Evolutionary conservation across 2,329 filamentous ascomycete genomes (phyloP).

Genomic region (Fusarium sp.): DNA sequence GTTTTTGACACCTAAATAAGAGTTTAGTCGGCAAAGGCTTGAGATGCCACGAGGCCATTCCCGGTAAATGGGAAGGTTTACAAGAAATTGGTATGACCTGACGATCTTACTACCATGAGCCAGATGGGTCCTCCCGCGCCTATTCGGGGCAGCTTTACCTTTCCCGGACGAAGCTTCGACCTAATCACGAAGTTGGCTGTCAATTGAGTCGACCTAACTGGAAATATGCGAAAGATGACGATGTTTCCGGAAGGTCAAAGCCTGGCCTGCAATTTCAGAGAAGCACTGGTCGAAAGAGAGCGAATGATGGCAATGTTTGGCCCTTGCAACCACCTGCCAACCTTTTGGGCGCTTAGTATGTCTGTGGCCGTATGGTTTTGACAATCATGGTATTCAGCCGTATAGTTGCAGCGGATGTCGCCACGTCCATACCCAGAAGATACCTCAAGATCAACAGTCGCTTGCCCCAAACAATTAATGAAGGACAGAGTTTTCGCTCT

Average conservation of each 20-base stretch:
- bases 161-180: constrained; percentile 26
- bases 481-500: constrained; percentile 3
- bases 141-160: constrained; percentile 26
- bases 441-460: constrained; percentile 11
- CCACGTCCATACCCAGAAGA: constrained; percentile 9
- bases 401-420: constrained; percentile 7
- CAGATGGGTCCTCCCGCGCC: constrained; percentile 27
- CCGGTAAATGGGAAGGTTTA: constrained; percentile 33
- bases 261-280: constrained; percentile 17
- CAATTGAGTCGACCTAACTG: constrained; percentile 30
- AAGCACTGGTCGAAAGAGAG: constrained; percentile 1
- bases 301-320: constrained; percentile 20
- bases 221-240: constrained; percentile 30
- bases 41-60: constrained; percentile 35
- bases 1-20: background rate
- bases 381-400: constrained; percentile 25
- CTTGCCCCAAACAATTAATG: background rate
- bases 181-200: constrained; percentile 15
- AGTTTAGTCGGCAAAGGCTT: constrained; percentile 24
- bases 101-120: constrained; percentile 20
- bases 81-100: constrained; percentile 21
- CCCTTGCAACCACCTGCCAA: background rate
- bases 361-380: constrained; percentile 35
- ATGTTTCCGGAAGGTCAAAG: constrained; percentile 20
- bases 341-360: constrained; percentile 12